Evolutionary conservation across 495 filamentous ascomycete species (phyloP).

Genomic region (Apodospora peruviana): DNA sequence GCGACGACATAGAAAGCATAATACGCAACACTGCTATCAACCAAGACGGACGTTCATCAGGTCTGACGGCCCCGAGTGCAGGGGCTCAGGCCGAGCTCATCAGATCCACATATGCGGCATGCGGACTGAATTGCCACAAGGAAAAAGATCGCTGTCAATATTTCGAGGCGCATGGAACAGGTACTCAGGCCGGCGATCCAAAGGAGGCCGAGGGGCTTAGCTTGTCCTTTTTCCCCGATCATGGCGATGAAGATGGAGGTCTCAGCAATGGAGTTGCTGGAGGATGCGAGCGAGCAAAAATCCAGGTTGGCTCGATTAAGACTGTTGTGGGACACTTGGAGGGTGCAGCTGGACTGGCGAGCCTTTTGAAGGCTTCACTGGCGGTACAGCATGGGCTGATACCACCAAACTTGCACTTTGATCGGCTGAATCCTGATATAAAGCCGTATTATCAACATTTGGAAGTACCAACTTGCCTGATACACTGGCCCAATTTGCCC

Average conservation of each 20-base stretch:
- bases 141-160: slow-evolving; percentile 27
- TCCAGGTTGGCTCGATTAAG: slow-evolving; percentile 54
- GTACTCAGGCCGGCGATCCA: slow-evolving; percentile 11
- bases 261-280: slow-evolving; percentile 23
- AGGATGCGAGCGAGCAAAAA: too few species aligned
- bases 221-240: slow-evolving; percentile 22
- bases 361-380: slow-evolving; percentile 45
- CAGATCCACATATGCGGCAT: slow-evolving; percentile 35
- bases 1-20: slow-evolving; percentile 50
- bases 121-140: slow-evolving; percentile 31
- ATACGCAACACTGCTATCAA: slow-evolving; percentile 50
- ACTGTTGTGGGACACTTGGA: slow-evolving; percentile 52
- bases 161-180: slow-evolving; percentile 38
- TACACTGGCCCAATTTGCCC: not conserved
- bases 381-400: slow-evolving; percentile 45
- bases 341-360: slow-evolving; percentile 44
- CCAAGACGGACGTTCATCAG: slow-evolving; percentile 41
- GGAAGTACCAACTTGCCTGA: slow-evolving; percentile 18
- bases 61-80: slow-evolving; percentile 43
- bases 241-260: slow-evolving; percentile 12
- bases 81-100: slow-evolving; percentile 48
- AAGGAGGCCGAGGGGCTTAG: slow-evolving; percentile 31
- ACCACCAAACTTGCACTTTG: slow-evolving; percentile 37
- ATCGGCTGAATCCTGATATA: slow-evolving; percentile 42
- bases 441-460: slow-evolving; percentile 9